phyloP scores from a whole-genome alignment of 2,329 filamentous ascomycete genomes.

The Colletotrichum sansevieriae region DNA sequence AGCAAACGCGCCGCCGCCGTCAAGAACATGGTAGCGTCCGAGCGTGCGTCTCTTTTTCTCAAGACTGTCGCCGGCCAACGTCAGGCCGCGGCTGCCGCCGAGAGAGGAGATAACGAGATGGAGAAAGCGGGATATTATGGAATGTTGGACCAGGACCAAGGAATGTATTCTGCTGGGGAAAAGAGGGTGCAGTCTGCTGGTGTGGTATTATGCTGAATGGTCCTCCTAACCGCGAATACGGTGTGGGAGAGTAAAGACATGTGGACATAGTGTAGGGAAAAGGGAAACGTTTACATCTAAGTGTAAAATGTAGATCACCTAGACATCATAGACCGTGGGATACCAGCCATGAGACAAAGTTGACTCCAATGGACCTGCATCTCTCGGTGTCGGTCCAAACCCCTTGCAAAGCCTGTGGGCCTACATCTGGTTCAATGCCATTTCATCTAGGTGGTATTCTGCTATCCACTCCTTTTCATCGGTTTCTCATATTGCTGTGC shows the following conservation, averaged over 20 bases:
- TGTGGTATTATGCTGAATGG: not conserved
- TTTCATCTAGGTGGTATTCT: too few species aligned
- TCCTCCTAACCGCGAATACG: not conserved
- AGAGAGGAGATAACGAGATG: not conserved
- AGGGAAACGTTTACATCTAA: conserved; percentile 18
- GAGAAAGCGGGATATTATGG: too few species aligned
- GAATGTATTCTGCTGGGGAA: not conserved
- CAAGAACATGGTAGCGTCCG: not conserved
- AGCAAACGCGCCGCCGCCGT: not conserved
- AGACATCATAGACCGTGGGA: not conserved
- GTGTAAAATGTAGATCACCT: conserved; percentile 18
- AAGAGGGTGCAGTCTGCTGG: not conserved
- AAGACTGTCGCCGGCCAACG: conserved; percentile 1
- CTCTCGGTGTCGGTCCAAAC: too few species aligned
- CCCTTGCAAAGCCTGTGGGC: too few species aligned
- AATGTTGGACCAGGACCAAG: too few species aligned
- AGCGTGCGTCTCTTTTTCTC: not conserved
- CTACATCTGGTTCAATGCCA: too few species aligned
- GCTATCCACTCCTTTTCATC: too few species aligned
- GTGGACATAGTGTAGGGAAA: not conserved
- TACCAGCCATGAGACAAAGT: not conserved
- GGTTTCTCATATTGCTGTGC: too few species aligned
- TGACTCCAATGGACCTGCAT: not conserved
- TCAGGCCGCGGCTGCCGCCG: not conserved
- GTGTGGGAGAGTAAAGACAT: not conserved